A percentile compares a stretch with the other conserved stretches of the same genome.
These are phyloP conservation scores for Multifurca ochricompacta DNA, from an alignment of 768 basidiomycete species.

Conservation along the genomic window DNA sequence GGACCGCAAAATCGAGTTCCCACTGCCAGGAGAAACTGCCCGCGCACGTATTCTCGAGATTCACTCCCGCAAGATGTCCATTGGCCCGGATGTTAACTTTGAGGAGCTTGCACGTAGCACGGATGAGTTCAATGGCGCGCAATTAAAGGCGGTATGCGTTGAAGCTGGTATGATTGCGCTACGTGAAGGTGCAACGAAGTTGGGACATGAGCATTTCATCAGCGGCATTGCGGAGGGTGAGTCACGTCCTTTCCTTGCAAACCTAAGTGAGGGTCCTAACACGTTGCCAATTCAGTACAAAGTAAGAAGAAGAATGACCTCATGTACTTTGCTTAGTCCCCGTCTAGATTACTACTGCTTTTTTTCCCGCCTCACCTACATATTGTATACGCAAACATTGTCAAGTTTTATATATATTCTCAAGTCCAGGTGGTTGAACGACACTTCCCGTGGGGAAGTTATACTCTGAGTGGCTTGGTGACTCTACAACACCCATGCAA, in stretches of 20 bases:
- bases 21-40: slow-evolving; percentile 92
- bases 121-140: slow-evolving; percentile 97
- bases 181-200: slow-evolving; percentile 80
- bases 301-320: slow-evolving; percentile 99
- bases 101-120: slow-evolving; percentile 95
- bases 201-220: slow-evolving; percentile 94
- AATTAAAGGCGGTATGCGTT: slow-evolving; percentile 95
- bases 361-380: slow-evolving; percentile 9
- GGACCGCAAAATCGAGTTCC: slow-evolving; percentile 98
- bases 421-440: no score
- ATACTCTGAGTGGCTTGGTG: no score
- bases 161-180: slow-evolving; percentile 99
- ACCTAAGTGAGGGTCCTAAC: slow-evolving; percentile 11
- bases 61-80: slow-evolving; percentile 94
- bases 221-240: slow-evolving; percentile 82
- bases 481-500: no score
- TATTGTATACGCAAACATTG: slow-evolving; percentile 11
- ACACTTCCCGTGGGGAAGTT: no score
- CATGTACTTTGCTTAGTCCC: slow-evolving; percentile 78
- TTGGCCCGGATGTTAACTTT: slow-evolving; percentile 84
- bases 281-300: slow-evolving; percentile 58
- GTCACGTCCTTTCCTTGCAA: slow-evolving; percentile 21
- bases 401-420: not conserved
- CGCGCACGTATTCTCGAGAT: slow-evolving; percentile 94
- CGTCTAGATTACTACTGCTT: slow-evolving; percentile 3